phyloP scores from a whole-genome alignment of 768 basidiomycete genomes.

The Tricholoma sp. region DNA sequence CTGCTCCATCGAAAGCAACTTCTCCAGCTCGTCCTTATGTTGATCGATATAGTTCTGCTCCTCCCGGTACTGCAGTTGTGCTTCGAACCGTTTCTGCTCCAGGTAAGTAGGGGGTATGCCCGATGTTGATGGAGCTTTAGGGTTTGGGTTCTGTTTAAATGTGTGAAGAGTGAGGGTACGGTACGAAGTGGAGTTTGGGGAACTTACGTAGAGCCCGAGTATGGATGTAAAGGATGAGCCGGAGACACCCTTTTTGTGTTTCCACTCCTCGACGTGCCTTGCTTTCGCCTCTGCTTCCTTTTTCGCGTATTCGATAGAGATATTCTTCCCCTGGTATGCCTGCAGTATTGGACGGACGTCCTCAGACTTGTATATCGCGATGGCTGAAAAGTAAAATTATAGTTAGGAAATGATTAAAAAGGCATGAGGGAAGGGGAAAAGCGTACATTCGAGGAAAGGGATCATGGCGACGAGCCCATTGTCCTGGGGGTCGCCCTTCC shows the following conservation, averaged over 20 bases:
- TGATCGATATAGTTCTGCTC: conserved; percentile 46
- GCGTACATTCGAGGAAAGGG: conserved; percentile 89
- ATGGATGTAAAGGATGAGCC: conserved; percentile 32
- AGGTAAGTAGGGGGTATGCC: conserved; percentile 45
- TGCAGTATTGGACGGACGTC: conserved; percentile 88
- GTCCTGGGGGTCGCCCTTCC: conserved; percentile 72
- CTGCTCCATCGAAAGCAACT: conserved; percentile 33
- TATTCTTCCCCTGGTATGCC: conserved; percentile 82
- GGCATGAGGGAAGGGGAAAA: conserved; percentile 12
- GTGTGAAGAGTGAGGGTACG: neutral
- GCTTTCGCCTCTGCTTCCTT: conserved; percentile 81
- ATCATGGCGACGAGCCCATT: conserved; percentile 86
- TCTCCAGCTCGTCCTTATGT: conserved; percentile 43
- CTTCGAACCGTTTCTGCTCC: conserved; percentile 47
- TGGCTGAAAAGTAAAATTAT: conserved; percentile 44
- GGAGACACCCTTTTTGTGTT: conserved; percentile 36
- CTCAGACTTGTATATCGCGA: conserved; percentile 82
- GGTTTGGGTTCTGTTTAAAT: conserved; percentile 9
- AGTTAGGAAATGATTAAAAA: neutral
- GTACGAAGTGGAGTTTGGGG: neutral
- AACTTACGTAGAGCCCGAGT: conserved; percentile 32
- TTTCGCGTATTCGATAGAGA: conserved; percentile 85
- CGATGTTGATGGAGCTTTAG: conserved; percentile 16
- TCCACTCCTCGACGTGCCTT: conserved; percentile 79
- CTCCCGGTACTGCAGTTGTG: conserved; percentile 42